Conservation (phyloP, 768 basidiomycete genomes). For the Cubamyces lactineus region DNA sequence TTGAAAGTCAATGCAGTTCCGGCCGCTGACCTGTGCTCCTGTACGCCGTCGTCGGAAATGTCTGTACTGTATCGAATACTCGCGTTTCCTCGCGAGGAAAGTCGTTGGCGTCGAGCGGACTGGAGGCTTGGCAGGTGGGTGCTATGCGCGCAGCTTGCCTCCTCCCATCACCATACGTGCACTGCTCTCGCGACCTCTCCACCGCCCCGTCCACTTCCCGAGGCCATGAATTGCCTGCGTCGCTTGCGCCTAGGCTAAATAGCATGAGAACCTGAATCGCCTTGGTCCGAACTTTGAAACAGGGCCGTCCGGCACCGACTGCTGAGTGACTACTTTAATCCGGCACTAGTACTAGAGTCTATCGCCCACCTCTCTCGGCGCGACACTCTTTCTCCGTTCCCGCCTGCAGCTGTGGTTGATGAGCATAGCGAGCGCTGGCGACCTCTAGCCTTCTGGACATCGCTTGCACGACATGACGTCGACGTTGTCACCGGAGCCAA, state of each 20-base stretch:
- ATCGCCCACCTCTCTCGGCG: background rate
- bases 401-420: background rate
- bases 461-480: constrained; percentile 6
- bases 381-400: background rate
- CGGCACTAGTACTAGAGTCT: background rate
- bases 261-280: constrained; percentile 10
- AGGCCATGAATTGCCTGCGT: background rate
- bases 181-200: constrained; percentile 7
- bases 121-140: too few relatives aligned
- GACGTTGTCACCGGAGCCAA: background rate
- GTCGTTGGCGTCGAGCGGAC: background rate
- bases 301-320: constrained; percentile 2
- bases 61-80: too few relatives aligned
- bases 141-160: background rate
- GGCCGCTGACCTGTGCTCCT: background rate
- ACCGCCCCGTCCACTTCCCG: constrained; percentile 2
- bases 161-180: constrained; percentile 4
- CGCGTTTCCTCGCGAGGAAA: too few relatives aligned
- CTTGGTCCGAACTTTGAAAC: constrained; percentile 9
- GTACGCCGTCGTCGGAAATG: too few relatives aligned
- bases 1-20: background rate
- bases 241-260: background rate
- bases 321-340: background rate
- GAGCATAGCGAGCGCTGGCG: background rate
- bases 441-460: background rate